Conservation (phyloP, 495 filamentous ascomycete species). For the Penicillium roqueforti region DNA sequence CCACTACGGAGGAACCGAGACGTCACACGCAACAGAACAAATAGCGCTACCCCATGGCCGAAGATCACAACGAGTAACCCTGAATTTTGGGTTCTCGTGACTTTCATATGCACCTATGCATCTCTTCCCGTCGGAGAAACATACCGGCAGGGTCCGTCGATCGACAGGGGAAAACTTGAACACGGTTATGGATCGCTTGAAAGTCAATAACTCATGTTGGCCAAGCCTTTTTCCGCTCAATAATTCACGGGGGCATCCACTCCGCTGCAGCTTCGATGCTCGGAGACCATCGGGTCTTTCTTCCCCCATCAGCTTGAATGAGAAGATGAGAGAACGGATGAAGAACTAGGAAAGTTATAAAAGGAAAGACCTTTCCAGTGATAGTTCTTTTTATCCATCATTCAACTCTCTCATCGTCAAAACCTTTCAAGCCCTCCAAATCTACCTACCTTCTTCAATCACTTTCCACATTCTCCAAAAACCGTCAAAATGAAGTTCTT, state of each 20-base stretch:
- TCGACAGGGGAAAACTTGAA: not conserved
- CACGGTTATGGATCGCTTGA: not conserved
- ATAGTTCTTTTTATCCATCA: constrained; percentile 4
- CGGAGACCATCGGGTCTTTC: not conserved
- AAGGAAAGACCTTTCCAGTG: constrained; percentile 1
- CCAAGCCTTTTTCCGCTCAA: not conserved
- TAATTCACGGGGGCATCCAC: constrained; percentile 8
- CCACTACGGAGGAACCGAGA: not conserved
- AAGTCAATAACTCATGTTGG: not conserved
- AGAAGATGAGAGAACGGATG: not conserved
- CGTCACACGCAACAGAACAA: constrained; percentile 1
- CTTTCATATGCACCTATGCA: not conserved
- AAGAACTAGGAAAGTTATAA: constrained; percentile 16
- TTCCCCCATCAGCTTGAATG: no score
- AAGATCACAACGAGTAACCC: not conserved
- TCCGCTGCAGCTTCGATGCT: not conserved
- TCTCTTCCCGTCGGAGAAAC: not conserved
- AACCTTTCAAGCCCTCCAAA: not conserved
- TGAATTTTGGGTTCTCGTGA: no score
- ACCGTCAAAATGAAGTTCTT: constrained; percentile 38
- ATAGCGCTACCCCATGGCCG: not conserved
- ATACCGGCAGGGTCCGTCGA: not conserved
- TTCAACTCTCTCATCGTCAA: constrained; percentile 8
- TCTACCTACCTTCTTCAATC: constrained; percentile 1
- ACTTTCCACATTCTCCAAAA: constrained; percentile 4